phyloP scores from a whole-genome alignment of 2,329 filamentous ascomycete genomes.

The Fusarium ambrosium region DNA sequence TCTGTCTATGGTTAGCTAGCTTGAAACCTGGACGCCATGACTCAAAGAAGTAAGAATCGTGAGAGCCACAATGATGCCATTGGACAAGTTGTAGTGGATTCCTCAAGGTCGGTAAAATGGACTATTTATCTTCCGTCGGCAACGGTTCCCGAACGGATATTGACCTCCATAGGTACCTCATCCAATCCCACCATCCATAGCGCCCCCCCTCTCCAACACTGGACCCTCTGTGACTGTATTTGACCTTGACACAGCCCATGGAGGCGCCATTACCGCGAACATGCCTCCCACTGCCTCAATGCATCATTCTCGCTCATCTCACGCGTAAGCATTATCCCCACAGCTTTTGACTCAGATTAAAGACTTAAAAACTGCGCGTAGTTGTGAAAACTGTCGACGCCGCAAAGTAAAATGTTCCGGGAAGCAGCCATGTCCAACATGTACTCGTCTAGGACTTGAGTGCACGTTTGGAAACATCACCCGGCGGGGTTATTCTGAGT shows the following conservation, averaged over 20 bases:
- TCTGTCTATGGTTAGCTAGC: neutral
- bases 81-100: neutral
- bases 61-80: neutral
- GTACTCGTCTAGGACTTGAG: slow-evolving; percentile 39
- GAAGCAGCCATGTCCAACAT: slow-evolving; percentile 43
- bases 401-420: slow-evolving; percentile 50
- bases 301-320: neutral
- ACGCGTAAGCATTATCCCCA: slow-evolving; percentile 8
- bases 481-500: slow-evolving; percentile 41
- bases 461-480: slow-evolving; percentile 42
- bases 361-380: no score
- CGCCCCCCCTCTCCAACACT: neutral
- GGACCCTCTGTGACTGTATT: neutral
- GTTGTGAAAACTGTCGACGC: slow-evolving; percentile 43
- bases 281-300: neutral
- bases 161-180: neutral
- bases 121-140: slow-evolving; percentile 13
- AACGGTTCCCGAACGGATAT: neutral
- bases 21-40: neutral
- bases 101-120: neutral
- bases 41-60: neutral
- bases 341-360: no score
- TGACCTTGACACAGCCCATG: neutral
- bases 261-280: neutral
- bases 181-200: neutral